Evolutionary conservation across 495 filamentous ascomycete genomes (phyloP).

Genomic region (Corynascus novoguineensis): DNA sequence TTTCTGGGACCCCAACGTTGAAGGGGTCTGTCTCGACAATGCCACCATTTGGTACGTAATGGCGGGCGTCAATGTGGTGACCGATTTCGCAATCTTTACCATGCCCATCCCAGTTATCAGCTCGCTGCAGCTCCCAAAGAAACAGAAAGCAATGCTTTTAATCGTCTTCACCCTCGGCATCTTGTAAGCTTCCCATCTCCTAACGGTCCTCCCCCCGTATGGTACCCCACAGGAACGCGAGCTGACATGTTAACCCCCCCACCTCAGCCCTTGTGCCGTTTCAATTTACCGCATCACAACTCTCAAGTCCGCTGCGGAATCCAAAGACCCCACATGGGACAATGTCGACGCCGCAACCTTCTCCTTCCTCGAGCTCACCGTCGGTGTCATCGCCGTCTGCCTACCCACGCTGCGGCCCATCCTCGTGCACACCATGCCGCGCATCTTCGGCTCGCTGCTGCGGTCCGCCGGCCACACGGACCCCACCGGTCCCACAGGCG

Average conservation of each 20-base stretch:
- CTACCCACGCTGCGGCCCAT: slow-evolving; percentile 47
- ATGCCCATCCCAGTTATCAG: slow-evolving; percentile 28
- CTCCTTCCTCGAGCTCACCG: slow-evolving; percentile 50
- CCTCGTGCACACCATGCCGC: slow-evolving; percentile 19
- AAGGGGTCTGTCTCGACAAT: slow-evolving; percentile 29
- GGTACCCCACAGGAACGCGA: slow-evolving; percentile 4
- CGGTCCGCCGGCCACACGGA: background rate
- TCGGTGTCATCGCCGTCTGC: slow-evolving; percentile 50
- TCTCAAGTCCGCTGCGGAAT: slow-evolving; percentile 37
- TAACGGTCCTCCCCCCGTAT: background rate
- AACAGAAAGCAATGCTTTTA: slow-evolving; percentile 44
- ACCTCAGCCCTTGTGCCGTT: slow-evolving; percentile 25
- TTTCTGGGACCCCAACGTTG: slow-evolving; percentile 31
- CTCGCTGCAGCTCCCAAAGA: slow-evolving; percentile 33
- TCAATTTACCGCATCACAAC: slow-evolving; percentile 34
- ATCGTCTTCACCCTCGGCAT: slow-evolving; percentile 43
- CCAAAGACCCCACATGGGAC: slow-evolving; percentile 35
- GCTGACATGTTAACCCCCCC: slow-evolving; percentile 24
- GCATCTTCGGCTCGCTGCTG: slow-evolving; percentile 17
- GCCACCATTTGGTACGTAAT: slow-evolving; percentile 37
- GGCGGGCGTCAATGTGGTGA: slow-evolving; percentile 33
- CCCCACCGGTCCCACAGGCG: background rate
- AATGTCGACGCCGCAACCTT: slow-evolving; percentile 51
- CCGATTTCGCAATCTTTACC: slow-evolving; percentile 25
- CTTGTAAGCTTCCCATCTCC: slow-evolving; percentile 31